These are phyloP conservation scores for Cyclotella cryptica DNA, from an alignment of 108 stramenopile species.

Conservation along the genomic window DNA sequence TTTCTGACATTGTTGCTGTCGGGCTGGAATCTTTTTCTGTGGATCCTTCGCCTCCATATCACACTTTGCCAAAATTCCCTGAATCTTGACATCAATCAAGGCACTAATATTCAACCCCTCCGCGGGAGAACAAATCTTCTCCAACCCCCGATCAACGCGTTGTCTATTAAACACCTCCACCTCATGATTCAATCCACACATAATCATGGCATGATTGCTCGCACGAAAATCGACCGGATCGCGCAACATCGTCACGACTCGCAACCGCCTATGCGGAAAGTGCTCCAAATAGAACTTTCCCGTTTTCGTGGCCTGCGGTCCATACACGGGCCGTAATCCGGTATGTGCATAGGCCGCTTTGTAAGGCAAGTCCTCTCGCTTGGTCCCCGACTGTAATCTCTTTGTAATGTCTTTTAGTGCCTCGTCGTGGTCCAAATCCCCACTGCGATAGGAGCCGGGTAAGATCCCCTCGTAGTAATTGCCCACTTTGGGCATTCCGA, in stretches of 20 bases:
- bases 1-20: constrained; percentile 29
- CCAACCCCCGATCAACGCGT: constrained; percentile 14
- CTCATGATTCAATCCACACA: constrained; percentile 54
- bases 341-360: constrained; percentile 50
- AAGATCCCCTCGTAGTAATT: constrained; percentile 28
- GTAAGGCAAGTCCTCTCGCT: constrained; percentile 36
- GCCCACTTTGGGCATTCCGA: constrained; percentile 24
- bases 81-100: constrained; percentile 39
- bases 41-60: constrained; percentile 6
- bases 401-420: constrained; percentile 43
- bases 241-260: constrained; percentile 45
- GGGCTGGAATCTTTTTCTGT: neutral
- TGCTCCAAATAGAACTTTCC: constrained; percentile 39
- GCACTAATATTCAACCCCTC: constrained; percentile 49
- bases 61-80: constrained; percentile 33
- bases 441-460: constrained; percentile 40
- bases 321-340: constrained; percentile 45
- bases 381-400: constrained; percentile 9
- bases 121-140: constrained; percentile 32
- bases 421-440: constrained; percentile 48
- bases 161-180: constrained; percentile 28
- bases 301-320: constrained; percentile 36
- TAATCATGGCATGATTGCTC: constrained; percentile 58
- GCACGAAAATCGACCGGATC: constrained; percentile 48
- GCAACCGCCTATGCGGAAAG: constrained; percentile 36